A percentile compares a stretch with the other conserved stretches of the same genome.
phyloP scores from a whole-genome alignment of 31 red algal genomes.

The Endocladia muricata region DNA sequence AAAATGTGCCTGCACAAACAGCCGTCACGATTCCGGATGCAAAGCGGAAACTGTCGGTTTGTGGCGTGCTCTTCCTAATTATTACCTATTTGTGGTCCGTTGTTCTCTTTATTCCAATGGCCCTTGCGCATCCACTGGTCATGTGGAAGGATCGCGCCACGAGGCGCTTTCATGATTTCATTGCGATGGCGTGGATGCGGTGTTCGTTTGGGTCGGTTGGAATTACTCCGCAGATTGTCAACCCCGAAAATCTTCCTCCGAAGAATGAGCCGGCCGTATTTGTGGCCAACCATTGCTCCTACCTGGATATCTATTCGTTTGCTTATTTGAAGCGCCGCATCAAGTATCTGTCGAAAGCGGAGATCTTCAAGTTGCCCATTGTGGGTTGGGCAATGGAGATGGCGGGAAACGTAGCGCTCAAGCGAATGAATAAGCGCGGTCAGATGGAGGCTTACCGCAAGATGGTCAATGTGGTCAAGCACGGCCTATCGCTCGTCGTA shows the following conservation, averaged over 20 bases:
- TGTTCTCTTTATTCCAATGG: constrained; percentile 70
- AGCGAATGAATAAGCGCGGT: constrained; percentile 60
- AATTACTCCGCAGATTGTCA: constrained; percentile 51
- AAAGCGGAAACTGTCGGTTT: constrained; percentile 28
- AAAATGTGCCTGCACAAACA: background rate
- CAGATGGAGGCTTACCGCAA: constrained; percentile 80
- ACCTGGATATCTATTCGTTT: constrained; percentile 90
- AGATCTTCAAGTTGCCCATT: constrained; percentile 88
- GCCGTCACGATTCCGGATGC: background rate
- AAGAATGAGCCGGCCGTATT: constrained; percentile 58
- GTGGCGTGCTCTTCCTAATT: constrained; percentile 68
- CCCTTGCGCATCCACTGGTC: constrained; percentile 66
- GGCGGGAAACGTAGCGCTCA: constrained; percentile 80
- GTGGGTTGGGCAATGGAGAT: constrained; percentile 96
- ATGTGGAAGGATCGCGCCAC: constrained; percentile 50
- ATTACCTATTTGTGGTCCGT: constrained; percentile 73
- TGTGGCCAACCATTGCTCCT: constrained; percentile 89
- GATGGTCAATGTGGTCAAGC: constrained; percentile 61
- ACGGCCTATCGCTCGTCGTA: constrained; percentile 77
- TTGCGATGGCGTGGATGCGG: constrained; percentile 81
- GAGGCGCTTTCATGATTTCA: constrained; percentile 62
- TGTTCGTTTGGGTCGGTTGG: constrained; percentile 53
- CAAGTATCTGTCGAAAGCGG: constrained; percentile 91
- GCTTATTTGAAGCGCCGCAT: constrained; percentile 64
- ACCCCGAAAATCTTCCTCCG: constrained; percentile 59